Base-by-base conservation (phyloP, 108 stramenopile genomes). In the Conticribra guillardii region DNA sequence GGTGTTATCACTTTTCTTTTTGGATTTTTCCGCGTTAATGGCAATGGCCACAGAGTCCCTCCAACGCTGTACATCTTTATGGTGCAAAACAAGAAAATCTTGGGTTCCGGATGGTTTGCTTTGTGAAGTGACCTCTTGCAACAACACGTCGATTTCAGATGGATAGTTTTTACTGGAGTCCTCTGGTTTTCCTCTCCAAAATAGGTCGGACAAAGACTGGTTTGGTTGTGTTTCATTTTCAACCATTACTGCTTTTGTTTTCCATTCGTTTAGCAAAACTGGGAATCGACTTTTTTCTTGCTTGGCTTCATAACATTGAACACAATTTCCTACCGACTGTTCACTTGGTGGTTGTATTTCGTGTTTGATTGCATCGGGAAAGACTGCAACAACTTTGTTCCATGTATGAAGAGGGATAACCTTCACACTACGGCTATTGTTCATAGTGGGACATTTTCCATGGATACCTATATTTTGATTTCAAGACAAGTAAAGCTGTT, bases 321-420 rank as follows among this genome's bases (percentile, higher is more conserved):
- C 41, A 26, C 80, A 81, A 47, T 81, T 76, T 16, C 80, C 80
- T 23, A 66, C 64, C 18, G 62, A 51, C 26, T 50, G 24, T 27
- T 59, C 68, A 51, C 47, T 56, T 22, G 44, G 27, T 1, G 27
- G 49, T 37, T 67, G 46, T 57, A 62, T 74, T 48, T 11, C 21
- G 27, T 79, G 77, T 29, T n/a, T 0, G 4, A 82, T 81, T 24
- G 91, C 81, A 47, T 81, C 45, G 18, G 91, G 91, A 54, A 88
- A 89, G 3, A 88, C 41, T 28, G 71, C 54, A n/a, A 63, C 64
- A 24, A 92, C 61, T 41, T 74, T 73, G 1, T 16, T 27, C 91
- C 91, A 92, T 11, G 76, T 58, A 26, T 64, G 29, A 16, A 17
- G 29, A 64, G 78, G 56, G 22, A 85, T 65, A 1, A 54, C 50